These are phyloP conservation scores for Theileria luwenshuni DNA, from an alignment of 169 alveolate genomes.

Conservation along the genomic window DNA sequence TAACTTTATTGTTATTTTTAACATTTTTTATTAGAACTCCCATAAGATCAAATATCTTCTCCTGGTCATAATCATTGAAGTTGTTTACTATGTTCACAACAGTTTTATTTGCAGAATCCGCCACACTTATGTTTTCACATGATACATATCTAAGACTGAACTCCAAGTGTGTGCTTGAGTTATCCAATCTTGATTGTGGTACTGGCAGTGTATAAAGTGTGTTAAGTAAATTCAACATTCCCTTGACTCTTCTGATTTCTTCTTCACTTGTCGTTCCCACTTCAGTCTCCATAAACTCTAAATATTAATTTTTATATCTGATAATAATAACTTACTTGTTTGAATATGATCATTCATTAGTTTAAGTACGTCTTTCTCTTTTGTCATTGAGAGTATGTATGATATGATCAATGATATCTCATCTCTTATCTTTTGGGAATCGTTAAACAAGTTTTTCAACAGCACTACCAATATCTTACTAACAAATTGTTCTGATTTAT, in stretches of 20 bases:
- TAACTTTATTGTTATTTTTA: constrained; percentile 22
- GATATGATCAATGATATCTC: constrained; percentile 29
- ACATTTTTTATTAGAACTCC: constrained; percentile 5
- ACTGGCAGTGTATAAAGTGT: background rate
- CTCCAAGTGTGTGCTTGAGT: background rate
- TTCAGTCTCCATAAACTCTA: background rate
- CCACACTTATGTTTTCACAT: background rate
- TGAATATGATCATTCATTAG: background rate
- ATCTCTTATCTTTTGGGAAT: constrained; percentile 44
- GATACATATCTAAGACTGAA: background rate
- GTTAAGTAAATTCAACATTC: background rate
- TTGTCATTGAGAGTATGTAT: constrained; percentile 26
- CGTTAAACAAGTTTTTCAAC: constrained; percentile 14
- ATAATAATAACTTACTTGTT: background rate
- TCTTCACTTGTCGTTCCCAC: background rate
- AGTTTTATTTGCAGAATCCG: background rate
- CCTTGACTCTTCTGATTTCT: background rate
- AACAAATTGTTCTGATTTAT: background rate
- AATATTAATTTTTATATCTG: constrained; percentile 16
- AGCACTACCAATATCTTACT: background rate
- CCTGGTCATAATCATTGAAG: constrained; percentile 9
- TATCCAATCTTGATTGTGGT: background rate
- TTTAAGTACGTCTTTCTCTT: too few relatives aligned
- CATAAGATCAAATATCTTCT: constrained; percentile 15
- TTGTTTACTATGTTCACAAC: background rate